phyloP scores from a whole-genome alignment of 1,284 basidiomycete genomes.

The Boletus austroedulis region DNA sequence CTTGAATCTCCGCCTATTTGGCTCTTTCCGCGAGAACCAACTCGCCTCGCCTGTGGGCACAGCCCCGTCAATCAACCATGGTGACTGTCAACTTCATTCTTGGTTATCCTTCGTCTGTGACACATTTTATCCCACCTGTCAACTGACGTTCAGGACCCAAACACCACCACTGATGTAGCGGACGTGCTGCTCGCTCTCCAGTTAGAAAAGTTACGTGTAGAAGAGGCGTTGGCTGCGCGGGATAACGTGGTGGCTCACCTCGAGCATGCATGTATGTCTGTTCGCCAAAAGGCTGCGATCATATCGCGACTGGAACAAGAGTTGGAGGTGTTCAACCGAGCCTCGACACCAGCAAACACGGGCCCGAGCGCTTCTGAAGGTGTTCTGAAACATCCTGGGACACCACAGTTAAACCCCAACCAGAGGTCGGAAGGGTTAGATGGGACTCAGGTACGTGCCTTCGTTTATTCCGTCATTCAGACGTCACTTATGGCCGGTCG shows the following conservation, averaged over 20 bases:
- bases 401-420: background rate
- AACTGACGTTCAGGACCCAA: slow-evolving; percentile 14
- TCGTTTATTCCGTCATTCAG: background rate
- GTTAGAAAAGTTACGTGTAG: slow-evolving; percentile 52
- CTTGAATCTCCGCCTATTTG: too few relatives aligned
- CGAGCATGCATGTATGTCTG: slow-evolving; percentile 56
- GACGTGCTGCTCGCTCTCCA: slow-evolving; percentile 55
- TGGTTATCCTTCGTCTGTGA: slow-evolving; percentile 5
- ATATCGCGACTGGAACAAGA: slow-evolving; percentile 52
- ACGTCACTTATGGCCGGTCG: background rate
- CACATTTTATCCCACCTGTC: background rate
- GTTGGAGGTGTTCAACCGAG: slow-evolving; percentile 29
- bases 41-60: background rate
- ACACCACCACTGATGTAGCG: slow-evolving; percentile 25
- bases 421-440: background rate
- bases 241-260: slow-evolving; percentile 62
- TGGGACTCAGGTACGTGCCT: slow-evolving; percentile 1
- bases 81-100: slow-evolving; percentile 10
- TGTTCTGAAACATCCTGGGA: background rate
- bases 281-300: slow-evolving; percentile 55
- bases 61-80: slow-evolving; percentile 13
- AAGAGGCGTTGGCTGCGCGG: slow-evolving; percentile 60
- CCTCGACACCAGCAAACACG: slow-evolving; percentile 24
- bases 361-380: slow-evolving; percentile 5
- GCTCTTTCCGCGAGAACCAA: too few relatives aligned